Percentiles rank a stretch among this genome's conserved stretches.
Evolutionary conservation across 345 rosid genomes (phyloP).

Genomic region (Orychophragmus violaceus): DNA sequence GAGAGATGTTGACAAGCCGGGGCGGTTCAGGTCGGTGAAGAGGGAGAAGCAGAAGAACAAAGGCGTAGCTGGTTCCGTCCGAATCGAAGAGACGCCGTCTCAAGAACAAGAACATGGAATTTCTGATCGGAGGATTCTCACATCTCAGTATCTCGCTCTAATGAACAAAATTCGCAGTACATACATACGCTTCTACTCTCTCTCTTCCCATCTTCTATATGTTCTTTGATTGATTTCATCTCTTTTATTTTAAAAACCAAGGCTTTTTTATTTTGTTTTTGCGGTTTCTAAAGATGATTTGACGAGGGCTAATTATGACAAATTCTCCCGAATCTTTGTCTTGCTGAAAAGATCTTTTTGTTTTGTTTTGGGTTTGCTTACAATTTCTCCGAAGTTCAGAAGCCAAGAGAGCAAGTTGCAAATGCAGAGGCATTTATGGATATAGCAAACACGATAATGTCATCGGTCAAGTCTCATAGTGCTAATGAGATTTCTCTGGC

Average conservation of each 20-base stretch:
- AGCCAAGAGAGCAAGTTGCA: conserved; percentile 85
- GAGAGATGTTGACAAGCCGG: conserved; percentile 1
- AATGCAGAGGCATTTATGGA: conserved; percentile 85
- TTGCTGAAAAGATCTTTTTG: background rate
- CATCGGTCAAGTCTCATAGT: too few species aligned
- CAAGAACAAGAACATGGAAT: conserved; percentile 22
- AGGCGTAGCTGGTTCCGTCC: background rate
- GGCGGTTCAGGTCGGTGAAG: too few species aligned
- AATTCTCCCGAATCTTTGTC: conserved; percentile 44
- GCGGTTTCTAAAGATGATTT: too few species aligned
- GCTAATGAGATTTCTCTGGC: too few species aligned
- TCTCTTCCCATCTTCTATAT: too few species aligned
- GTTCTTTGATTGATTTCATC: too few species aligned
- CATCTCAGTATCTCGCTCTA: conserved; percentile 58
- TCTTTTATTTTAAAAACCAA: background rate
- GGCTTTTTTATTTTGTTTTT: background rate
- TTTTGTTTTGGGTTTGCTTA: background rate
- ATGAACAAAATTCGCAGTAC: conserved; percentile 50
- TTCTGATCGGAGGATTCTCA: conserved; percentile 47
- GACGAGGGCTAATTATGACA: conserved; percentile 43
- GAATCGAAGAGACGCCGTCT: background rate
- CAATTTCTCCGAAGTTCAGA: conserved; percentile 40
- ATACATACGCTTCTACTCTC: background rate
- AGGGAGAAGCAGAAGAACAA: background rate
- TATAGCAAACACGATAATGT: too few species aligned